Evolutionary conservation across 805 yeast species (phyloP), one percentile per base, ranked within the genome.

Genomic region (Lipomyces orientalis): DNA sequence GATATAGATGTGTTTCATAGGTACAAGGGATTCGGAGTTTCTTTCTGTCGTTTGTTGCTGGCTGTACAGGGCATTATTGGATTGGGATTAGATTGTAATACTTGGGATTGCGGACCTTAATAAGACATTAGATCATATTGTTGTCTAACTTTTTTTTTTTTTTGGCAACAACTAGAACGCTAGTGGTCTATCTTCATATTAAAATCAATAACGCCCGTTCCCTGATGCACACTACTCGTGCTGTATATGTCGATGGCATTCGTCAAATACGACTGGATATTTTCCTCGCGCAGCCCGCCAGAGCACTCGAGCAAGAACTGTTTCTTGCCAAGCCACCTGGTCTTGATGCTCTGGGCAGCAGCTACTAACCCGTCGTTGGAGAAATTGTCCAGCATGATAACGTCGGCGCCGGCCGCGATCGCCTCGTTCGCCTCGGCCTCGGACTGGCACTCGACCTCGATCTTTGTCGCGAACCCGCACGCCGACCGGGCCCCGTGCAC

Each of bases 351-450:
- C 35, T 76, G 76, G 0, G 97, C 97, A 22, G 89, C 94, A 0
- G 76, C 72, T 69, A 85, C 87, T 66, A 93, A 81, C 19, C 83
- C 89, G 0, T 83, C 85, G 1, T 92, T 91, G 3, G 83, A 76
- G 78, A 94, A 94, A 77, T 93, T 93, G 76, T 93, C 98, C 75
- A 93, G 84, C 98, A 93, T 93, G 68, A 94, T 89, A 25, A 94
- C 90, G 78, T 93, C 98, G 0, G 98, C 98, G 12, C 98, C 98
- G 1, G 98, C 97, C 16, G 82, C 86, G 74, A 94, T 94, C 33
- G 98, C 98, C 77, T 94, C 98, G 71, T 85, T 82, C 1, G 98
- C 98, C 75, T 93, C 97, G 4, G 80, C 86, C 76, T 90, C 97
- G 65, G 85, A 81, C 77, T 91, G 93, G 66, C 93, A 93, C 79